These are phyloP conservation scores for Alternaria ventricosa DNA, from an alignment of 2,329 filamentous ascomycete genomes.

Conservation along the genomic window DNA sequence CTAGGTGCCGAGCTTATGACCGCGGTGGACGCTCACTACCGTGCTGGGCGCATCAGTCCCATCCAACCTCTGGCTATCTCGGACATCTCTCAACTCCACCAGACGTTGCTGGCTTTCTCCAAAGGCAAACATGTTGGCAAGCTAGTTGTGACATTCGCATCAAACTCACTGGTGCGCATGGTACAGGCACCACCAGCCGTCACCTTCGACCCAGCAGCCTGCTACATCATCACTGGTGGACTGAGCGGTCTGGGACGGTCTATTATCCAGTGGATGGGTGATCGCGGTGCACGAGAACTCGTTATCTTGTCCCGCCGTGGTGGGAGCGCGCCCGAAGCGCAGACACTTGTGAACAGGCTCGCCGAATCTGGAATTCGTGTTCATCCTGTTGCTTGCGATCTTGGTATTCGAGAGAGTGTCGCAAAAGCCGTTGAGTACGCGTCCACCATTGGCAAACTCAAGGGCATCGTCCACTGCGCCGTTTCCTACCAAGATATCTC, in stretches of 20 bases:
- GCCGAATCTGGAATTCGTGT: neutral
- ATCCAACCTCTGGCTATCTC: neutral
- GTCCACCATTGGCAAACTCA: neutral
- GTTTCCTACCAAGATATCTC: slow-evolving; percentile 8
- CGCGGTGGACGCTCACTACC: slow-evolving; percentile 6
- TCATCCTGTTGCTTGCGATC: slow-evolving; percentile 7
- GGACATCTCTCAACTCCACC: slow-evolving; percentile 13
- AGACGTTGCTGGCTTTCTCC: slow-evolving; percentile 11
- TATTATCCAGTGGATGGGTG: slow-evolving; percentile 24
- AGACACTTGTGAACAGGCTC: neutral
- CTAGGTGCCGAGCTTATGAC: slow-evolving; percentile 4
- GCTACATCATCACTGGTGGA: slow-evolving; percentile 27
- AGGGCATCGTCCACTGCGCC: slow-evolving; percentile 21
- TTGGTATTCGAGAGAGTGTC: slow-evolving; percentile 10
- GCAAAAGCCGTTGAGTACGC: neutral
- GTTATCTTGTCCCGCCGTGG: slow-evolving; percentile 15
- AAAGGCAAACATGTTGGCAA: slow-evolving; percentile 25
- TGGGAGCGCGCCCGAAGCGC: neutral
- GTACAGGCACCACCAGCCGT: neutral
- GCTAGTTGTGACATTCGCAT: slow-evolving; percentile 12
- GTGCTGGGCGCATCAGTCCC: slow-evolving; percentile 2
- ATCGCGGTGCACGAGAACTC: slow-evolving; percentile 24
- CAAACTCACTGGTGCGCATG: slow-evolving; percentile 8
- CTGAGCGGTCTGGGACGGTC: slow-evolving; percentile 26
- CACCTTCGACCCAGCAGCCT: slow-evolving; percentile 14